phyloP scores from a whole-genome alignment of 345 rosid species.

The Erysimum cheiranthoides region DNA sequence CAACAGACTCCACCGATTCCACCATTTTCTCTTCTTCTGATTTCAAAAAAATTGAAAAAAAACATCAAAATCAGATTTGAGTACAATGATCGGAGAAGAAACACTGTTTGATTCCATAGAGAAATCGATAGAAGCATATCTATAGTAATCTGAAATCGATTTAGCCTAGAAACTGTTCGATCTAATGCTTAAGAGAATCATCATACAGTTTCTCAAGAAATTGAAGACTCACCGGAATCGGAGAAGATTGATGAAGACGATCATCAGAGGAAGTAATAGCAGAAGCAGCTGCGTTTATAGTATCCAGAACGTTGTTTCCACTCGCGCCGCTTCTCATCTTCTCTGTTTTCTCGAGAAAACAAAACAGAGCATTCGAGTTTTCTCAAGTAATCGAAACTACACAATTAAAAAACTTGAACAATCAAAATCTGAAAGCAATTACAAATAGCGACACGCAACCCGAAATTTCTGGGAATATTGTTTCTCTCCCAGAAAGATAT shows the following conservation, averaged over 20 bases:
- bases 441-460: conserved; percentile 36
- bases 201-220: conserved; percentile 13
- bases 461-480: conserved; percentile 46
- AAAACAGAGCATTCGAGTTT: conserved; percentile 44
- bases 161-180: conserved; percentile 27
- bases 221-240: conserved; percentile 20
- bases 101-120: conserved; percentile 9
- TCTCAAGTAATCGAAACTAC: conserved; percentile 20
- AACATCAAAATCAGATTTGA: not conserved
- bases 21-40: conserved; percentile 80
- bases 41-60: not conserved
- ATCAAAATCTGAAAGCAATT: not conserved
- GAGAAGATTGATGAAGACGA: conserved; percentile 65
- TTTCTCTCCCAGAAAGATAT: conserved; percentile 19
- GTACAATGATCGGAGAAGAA: not conserved
- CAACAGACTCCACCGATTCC: conserved; percentile 63
- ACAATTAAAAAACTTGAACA: not conserved
- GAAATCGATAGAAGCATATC: not conserved
- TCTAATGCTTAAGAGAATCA: conserved; percentile 37
- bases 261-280: conserved; percentile 82
- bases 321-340: conserved; percentile 59
- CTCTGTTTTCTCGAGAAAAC: conserved; percentile 40
- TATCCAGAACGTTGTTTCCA: conserved; percentile 58
- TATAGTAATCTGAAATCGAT: not conserved
- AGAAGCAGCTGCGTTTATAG: conserved; percentile 86